phyloP scores from a whole-genome alignment of 306 rosid genomes.

The Parietaria judaica region DNA sequence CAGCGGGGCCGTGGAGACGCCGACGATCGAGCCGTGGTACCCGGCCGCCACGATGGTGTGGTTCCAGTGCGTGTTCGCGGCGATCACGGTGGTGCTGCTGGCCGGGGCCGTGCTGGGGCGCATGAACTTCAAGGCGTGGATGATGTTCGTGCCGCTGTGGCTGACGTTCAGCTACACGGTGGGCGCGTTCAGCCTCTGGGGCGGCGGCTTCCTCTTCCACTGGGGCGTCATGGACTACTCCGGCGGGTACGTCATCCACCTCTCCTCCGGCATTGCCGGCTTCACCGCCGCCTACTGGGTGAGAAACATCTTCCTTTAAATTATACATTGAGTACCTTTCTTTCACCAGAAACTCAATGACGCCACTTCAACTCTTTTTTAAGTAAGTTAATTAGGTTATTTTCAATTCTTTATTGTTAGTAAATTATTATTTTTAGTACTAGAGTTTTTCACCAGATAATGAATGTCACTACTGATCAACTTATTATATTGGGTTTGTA shows the following conservation, averaged over 20 bases:
- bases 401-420: too few species aligned
- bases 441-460: too few species aligned
- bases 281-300: slow-evolving; percentile 18
- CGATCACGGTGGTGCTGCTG: slow-evolving; percentile 9
- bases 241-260: slow-evolving; percentile 16
- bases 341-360: too few species aligned
- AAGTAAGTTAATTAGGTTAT: too few species aligned
- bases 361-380: too few species aligned
- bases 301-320: background rate
- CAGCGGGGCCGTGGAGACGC: slow-evolving; percentile 7
- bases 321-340: too few species aligned
- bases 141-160: slow-evolving; percentile 22
- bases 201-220: slow-evolving; percentile 21
- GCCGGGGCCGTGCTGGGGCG: slow-evolving; percentile 18
- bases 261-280: slow-evolving; percentile 15
- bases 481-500: too few species aligned
- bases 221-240: slow-evolving; percentile 20
- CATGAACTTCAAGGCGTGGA: slow-evolving; percentile 23
- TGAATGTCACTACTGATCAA: too few species aligned
- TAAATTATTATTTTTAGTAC: too few species aligned
- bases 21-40: slow-evolving; percentile 2
- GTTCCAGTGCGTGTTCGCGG: slow-evolving; percentile 20
- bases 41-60: slow-evolving; percentile 23
- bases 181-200: slow-evolving; percentile 19
- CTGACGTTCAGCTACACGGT: slow-evolving; percentile 15